These are phyloP conservation scores for Penstemon newberryi DNA, from an alignment of 257 asterid genomes.

Conservation along the genomic window DNA sequence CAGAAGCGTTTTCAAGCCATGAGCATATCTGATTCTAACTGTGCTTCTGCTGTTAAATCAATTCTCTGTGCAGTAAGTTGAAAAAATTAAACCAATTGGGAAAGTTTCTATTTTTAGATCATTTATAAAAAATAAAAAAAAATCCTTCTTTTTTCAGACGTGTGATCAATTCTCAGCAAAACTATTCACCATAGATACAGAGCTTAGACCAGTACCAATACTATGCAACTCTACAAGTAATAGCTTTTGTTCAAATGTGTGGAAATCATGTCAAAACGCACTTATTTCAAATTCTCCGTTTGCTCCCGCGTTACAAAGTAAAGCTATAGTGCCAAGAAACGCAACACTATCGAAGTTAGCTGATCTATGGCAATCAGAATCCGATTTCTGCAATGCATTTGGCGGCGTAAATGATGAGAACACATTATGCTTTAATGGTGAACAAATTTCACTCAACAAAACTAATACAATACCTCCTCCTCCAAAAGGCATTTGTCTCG, in stretches of 20 bases:
- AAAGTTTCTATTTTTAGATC: not conserved
- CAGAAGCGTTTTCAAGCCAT: constrained; percentile 54
- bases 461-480: constrained; percentile 41
- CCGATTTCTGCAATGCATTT: constrained; percentile 72
- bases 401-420: constrained; percentile 46
- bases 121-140: not conserved
- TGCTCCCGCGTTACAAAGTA: constrained; percentile 67
- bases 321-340: constrained; percentile 50
- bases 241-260: constrained; percentile 70
- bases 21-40: constrained; percentile 69
- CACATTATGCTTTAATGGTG: constrained; percentile 67
- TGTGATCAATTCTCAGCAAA: constrained; percentile 90
- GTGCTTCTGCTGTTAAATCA: constrained; percentile 79
- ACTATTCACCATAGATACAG: constrained; percentile 47
- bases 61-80: constrained; percentile 81
- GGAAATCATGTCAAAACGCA: constrained; percentile 70
- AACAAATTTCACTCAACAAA: constrained; percentile 45
- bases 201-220: constrained; percentile 56
- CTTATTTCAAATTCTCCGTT: constrained; percentile 72
- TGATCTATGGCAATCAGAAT: constrained; percentile 80
- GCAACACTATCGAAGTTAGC: constrained; percentile 51
- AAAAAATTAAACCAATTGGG: not conserved
- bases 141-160: constrained; percentile 40
- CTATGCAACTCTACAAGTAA: constrained; percentile 62
- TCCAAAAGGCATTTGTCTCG: constrained; percentile 78